Percentiles rank a stretch among this genome's conserved stretches.
Conservation (phyloP, 2,329 filamentous ascomycete species). For the Lasiodiplodia theobromae region DNA sequence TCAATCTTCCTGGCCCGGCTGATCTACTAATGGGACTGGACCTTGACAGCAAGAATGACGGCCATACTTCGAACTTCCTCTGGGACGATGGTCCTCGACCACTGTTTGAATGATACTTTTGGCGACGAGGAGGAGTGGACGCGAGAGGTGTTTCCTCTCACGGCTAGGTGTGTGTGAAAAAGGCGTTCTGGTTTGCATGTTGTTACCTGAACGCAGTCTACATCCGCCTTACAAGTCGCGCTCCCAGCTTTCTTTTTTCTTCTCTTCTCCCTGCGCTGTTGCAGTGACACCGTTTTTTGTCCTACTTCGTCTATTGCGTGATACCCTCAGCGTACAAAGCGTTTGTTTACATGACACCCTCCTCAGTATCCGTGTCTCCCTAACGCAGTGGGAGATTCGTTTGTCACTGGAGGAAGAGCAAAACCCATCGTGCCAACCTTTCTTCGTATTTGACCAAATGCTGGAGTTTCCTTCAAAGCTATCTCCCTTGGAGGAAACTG, state of each 20-base stretch:
- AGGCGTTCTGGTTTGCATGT: conserved; percentile 16
- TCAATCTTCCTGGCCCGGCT: conserved; percentile 44
- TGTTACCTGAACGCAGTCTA: conserved; percentile 16
- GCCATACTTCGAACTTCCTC: conserved; percentile 14
- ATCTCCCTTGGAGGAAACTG: conserved; percentile 28
- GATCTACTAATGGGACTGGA: conserved; percentile 42
- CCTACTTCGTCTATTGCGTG: neutral
- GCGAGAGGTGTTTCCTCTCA: neutral
- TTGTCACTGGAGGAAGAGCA: conserved; percentile 44
- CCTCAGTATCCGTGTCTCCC: conserved; percentile 44
- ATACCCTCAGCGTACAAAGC: neutral
- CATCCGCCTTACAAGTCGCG: conserved; percentile 19
- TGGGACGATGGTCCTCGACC: conserved; percentile 14
- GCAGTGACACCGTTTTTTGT: neutral
- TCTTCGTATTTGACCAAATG: conserved; percentile 36
- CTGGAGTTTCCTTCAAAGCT: conserved; percentile 31
- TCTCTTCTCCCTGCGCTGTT: neutral
- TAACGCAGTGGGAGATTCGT: conserved; percentile 41
- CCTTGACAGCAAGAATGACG: conserved; percentile 32
- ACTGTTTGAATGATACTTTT: conserved; percentile 4
- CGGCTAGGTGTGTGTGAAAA: neutral
- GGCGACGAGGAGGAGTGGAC: neutral
- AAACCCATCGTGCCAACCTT: conserved; percentile 30
- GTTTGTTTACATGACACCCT: conserved; percentile 30
- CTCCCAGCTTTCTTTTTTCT: neutral